Conservation (phyloP, 306 rosid species). For the Quercus engelmannii region DNA sequence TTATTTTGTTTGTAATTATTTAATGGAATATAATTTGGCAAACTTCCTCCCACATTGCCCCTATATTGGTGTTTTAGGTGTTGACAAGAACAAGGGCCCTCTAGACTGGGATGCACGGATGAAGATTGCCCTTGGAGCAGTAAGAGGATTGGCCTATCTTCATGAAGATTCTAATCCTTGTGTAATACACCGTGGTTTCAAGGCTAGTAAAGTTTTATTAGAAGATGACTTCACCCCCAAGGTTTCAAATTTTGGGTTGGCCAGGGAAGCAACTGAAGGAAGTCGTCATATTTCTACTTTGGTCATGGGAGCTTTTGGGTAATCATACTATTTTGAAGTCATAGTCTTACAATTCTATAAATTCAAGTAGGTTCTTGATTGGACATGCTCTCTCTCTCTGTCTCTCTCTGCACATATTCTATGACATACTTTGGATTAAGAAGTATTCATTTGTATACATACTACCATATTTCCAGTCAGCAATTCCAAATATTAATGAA, state of each 20-base stretch:
- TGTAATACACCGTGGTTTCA: constrained; percentile 92
- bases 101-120: constrained; percentile 89
- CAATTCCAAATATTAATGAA: constrained; percentile 18
- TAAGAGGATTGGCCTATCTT: constrained; percentile 95
- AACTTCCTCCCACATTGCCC: not conserved
- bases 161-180: constrained; percentile 97
- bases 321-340: not conserved
- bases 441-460: not conserved
- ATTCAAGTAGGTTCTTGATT: not conserved
- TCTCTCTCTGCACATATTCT: constrained; percentile 17
- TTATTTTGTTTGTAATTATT: constrained; percentile 1
- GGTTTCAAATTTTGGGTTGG: constrained; percentile 96
- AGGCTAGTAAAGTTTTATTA: constrained; percentile 85
- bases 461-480: not conserved
- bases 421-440: not conserved
- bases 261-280: constrained; percentile 98
- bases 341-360: not conserved
- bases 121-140: constrained; percentile 94
- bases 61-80: constrained; percentile 43
- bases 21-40: not conserved
- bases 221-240: constrained; percentile 93
- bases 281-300: constrained; percentile 54
- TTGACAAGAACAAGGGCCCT: constrained; percentile 65
- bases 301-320: constrained; percentile 99
- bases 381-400: not conserved